Base-by-base conservation (phyloP, 2,329 filamentous ascomycete genomes). In the Fusarium veterinarium region DNA sequence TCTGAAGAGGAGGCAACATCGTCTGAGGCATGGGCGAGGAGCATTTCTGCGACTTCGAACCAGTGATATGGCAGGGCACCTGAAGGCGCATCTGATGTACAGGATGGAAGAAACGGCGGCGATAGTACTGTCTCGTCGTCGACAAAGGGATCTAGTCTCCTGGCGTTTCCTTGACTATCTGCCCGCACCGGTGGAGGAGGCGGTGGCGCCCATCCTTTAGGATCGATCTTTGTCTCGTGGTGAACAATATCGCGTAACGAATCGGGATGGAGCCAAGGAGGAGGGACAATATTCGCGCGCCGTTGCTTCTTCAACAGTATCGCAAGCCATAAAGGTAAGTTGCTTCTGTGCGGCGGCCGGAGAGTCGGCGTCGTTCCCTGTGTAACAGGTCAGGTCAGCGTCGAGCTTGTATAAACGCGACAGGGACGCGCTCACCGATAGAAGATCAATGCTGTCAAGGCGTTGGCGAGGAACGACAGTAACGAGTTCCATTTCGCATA, bases 401-500 rank as follows among this genome's bases (percentile, higher is more conserved):
- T 41, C 53, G 41, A 67, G 61, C 33, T 49, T 63, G 73, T 53
- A 28, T 30, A 53, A 56, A 56, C 61, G 59, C 72, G 74, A 69
- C 53, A 9, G 58, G 67, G 61, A 72, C 72, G 69, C 64, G 90
- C 92, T 86, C 86, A 98, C 96, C 74, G 92, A 91, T 61, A 99
- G 89, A 70, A 99, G 88, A 76, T 93, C 88, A 71, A 99, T 92
- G 75, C 90, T 90, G 74, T 98, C 95, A 59, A 99, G 91, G 72
- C 93, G 90, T 81, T 98, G 95, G 60, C 96, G 93, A 40, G 96
- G 96, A 55, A 98, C 91, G 28, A 99, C 89, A 1, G 95, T 98
- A 62, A 99, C 93, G 78, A 94, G 90, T 84, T 98, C 95, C 95
- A 98, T 98, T 85, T 99, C 96, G 82, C 95, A 97, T 33, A 98